Evolutionary conservation across 2,329 filamentous ascomycete genomes (phyloP), one percentile per base, ranked within the genome.

Genomic region (Cephalotrichum gorgonifer): DNA sequence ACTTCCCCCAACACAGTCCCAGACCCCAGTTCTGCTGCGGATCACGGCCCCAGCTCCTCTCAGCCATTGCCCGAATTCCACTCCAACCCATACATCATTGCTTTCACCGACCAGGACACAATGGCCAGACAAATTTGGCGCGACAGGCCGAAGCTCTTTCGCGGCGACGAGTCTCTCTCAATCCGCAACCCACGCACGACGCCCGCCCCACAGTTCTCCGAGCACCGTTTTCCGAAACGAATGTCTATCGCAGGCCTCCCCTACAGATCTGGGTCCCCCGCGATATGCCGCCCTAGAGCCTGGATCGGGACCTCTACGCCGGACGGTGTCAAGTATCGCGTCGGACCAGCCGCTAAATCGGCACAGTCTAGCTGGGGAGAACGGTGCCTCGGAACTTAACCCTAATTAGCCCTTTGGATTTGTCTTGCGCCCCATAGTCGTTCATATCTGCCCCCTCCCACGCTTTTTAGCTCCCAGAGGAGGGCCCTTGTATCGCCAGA

Each of bases 321-420:
- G 43, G 11, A 27, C n/a, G 33, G 41, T n/a, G 28, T 33, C 23
- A 26, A 42, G 50, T 50, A 44, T 50, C 31, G 39, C 27, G 26
- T n/a, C 23, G 25, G 12, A 14, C 38, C 27, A 25, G 45, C 41
- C 48, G 44, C 48, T 27, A 22, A 64, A 59, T 64, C 63, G 73
- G 72, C 59, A 73, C 69, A 73, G 58, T 38, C 55, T 49, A 55
- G 55, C 62, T 69, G 68, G 78, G 75, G 78, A 83, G 75, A 78
- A 83, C 79, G 73, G 73, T 72, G 68, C 72, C 69, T 84, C 82
- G 88, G 86, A 90, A 90, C 86, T 90, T 95, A 95, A 95, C 90
- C 90, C 90, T 95, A 95, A 86, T 77, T 72, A 72, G 68, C 71
- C 63, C 66, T 72, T 81, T 85, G 86, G 87, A 80, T 78, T 64